A percentile compares a stretch with the other conserved stretches of the same genome.
These are phyloP conservation scores for Lactifluus echinatus DNA, from an alignment of 768 basidiomycete species.

Conservation along the genomic window DNA sequence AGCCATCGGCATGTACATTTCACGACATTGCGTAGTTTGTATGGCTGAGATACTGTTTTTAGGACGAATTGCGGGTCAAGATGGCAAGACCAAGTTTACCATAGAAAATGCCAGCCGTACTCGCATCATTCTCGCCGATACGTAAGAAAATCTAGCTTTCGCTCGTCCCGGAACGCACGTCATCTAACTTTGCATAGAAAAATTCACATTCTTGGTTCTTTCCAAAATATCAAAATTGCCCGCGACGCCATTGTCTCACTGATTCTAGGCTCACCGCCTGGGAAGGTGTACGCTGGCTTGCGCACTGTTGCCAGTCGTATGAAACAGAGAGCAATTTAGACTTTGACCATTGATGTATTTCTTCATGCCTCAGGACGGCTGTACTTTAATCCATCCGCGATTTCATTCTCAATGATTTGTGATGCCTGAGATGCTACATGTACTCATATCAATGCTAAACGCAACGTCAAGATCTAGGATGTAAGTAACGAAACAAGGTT, in stretches of 20 bases:
- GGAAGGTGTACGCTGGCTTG: slow-evolving; percentile 86
- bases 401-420: too few relatives aligned
- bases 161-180: slow-evolving; percentile 13
- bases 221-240: slow-evolving; percentile 97
- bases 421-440: too few relatives aligned
- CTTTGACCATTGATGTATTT: slow-evolving; percentile 2
- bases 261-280: slow-evolving; percentile 91
- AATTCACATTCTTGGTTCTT: slow-evolving; percentile 97
- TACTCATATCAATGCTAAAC: neutral
- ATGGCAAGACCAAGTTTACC: slow-evolving; percentile 97
- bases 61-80: slow-evolving; percentile 98
- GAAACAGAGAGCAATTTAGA: slow-evolving; percentile 80
- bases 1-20: slow-evolving; percentile 66
- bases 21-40: neutral
- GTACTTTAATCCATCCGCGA: neutral
- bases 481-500: neutral
- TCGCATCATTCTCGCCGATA: slow-evolving; percentile 96
- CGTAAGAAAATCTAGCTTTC: slow-evolving; percentile 44
- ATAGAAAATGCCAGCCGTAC: slow-evolving; percentile 97
- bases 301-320: slow-evolving; percentile 87
- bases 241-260: slow-evolving; percentile 93
- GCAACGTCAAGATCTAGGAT: neutral
- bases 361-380: neutral
- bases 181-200: slow-evolving; percentile 46
- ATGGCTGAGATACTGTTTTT: slow-evolving; percentile 4